Conservation (phyloP, 2,329 filamentous ascomycete genomes). For the Apiospora kogelbergensis region DNA sequence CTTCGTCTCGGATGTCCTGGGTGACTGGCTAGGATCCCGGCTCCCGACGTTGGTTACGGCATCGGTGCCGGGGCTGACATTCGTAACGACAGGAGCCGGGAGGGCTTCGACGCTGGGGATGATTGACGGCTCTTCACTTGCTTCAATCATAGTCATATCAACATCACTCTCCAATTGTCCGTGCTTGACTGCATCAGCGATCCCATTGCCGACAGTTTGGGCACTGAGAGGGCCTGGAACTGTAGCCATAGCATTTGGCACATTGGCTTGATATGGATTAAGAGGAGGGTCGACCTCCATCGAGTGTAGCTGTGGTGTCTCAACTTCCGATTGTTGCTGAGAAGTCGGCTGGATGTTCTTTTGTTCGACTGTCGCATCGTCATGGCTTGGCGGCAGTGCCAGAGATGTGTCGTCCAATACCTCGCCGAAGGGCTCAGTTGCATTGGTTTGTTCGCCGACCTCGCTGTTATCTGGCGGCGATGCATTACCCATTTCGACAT, state of each 20-base stretch:
- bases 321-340: not conserved
- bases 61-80: conserved; percentile 43
- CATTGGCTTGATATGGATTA: conserved; percentile 19
- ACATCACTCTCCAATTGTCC: conserved; percentile 15
- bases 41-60: conserved; percentile 43
- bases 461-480: conserved; percentile 15
- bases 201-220: conserved; percentile 24
- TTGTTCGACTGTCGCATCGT: not conserved
- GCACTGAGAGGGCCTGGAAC: conserved; percentile 21
- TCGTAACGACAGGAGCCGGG: conserved; percentile 27
- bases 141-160: not conserved
- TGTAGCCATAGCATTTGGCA: conserved; percentile 17
- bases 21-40: conserved; percentile 46
- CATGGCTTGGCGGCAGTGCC: not conserved
- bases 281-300: conserved; percentile 13
- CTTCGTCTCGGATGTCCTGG: conserved; percentile 50
- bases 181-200: conserved; percentile 23
- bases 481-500: conserved; percentile 36
- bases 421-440: not conserved
- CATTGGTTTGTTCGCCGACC: not conserved
- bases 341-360: not conserved
- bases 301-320: not conserved
- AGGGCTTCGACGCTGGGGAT: conserved; percentile 28
- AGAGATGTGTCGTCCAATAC: not conserved
- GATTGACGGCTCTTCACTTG: conserved; percentile 9